Conservation (phyloP, 768 basidiomycete species). For the Lactarius trivialis region DNA sequence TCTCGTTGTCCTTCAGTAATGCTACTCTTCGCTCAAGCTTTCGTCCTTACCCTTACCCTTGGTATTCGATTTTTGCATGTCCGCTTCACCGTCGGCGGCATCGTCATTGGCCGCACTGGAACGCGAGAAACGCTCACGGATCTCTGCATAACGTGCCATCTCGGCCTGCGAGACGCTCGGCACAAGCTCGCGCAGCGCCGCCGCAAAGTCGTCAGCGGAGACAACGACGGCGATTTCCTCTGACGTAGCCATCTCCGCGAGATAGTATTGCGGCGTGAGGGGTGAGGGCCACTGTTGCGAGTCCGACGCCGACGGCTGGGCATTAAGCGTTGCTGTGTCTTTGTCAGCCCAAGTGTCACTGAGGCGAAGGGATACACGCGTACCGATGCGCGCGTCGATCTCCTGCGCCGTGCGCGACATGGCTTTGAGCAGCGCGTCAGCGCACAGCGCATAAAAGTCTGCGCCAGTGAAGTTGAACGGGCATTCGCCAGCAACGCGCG, state of each 20-base stretch:
- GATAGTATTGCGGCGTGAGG: constrained; percentile 84
- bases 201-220: constrained; percentile 63
- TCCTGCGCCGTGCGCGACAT: constrained; percentile 83
- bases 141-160: constrained; percentile 72
- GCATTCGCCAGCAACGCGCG: constrained; percentile 59
- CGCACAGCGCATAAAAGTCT: constrained; percentile 96
- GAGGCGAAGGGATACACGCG: constrained; percentile 14
- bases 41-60: neutral
- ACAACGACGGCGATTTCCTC: constrained; percentile 75
- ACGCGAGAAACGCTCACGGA: constrained; percentile 63
- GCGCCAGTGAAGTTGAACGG: constrained; percentile 96
- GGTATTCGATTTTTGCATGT: constrained; percentile 23
- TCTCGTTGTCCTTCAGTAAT: neutral
- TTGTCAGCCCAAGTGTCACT: too few species aligned
- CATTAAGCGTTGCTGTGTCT: constrained; percentile 39
- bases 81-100: constrained; percentile 23
- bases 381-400: constrained; percentile 72
- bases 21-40: neutral
- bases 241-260: constrained; percentile 69
- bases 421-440: constrained; percentile 92
- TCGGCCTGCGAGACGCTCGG: constrained; percentile 83
- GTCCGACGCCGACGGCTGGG: constrained; percentile 34
- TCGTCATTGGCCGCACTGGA: constrained; percentile 28
- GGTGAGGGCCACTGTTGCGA: constrained; percentile 45
- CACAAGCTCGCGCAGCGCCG: constrained; percentile 61